Percentiles rank a stretch among this genome's conserved stretches.
Conservation (phyloP, 257 asterid genomes). For the Paulownia fortunei region DNA sequence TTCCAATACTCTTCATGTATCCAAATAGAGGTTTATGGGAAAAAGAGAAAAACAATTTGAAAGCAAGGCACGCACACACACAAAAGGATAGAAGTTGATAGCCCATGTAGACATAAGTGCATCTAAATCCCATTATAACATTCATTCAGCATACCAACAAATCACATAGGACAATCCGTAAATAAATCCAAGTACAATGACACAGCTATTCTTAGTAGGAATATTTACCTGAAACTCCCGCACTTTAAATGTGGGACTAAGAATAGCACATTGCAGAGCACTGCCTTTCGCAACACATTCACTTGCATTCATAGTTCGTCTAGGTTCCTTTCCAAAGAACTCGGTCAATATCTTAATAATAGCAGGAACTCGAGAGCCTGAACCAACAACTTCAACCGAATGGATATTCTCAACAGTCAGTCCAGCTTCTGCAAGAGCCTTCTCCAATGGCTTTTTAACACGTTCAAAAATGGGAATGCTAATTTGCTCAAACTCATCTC, state of each 20-base stretch:
- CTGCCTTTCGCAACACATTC: slow-evolving; percentile 91
- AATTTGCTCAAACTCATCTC: slow-evolving; percentile 85
- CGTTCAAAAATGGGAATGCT: slow-evolving; percentile 83
- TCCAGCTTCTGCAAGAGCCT: slow-evolving; percentile 85
- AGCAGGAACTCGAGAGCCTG: slow-evolving; percentile 90
- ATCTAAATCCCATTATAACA: background rate
- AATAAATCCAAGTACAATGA: background rate
- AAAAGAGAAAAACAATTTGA: background rate
- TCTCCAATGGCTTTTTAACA: slow-evolving; percentile 79
- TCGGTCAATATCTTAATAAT: slow-evolving; percentile 73
- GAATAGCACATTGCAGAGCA: slow-evolving; percentile 81
- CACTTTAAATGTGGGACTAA: slow-evolving; percentile 86
- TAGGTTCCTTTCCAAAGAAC: slow-evolving; percentile 82
- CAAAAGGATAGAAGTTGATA: background rate
- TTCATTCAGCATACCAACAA: background rate
- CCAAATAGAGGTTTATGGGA: background rate
- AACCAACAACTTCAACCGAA: slow-evolving; percentile 83
- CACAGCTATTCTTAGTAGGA: background rate
- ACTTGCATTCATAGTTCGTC: slow-evolving; percentile 94
- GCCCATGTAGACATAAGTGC: background rate
- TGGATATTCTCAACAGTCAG: slow-evolving; percentile 60
- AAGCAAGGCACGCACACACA: too few relatives aligned
- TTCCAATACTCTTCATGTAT: background rate
- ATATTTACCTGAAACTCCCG: slow-evolving; percentile 73
- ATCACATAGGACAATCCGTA: background rate